Conservation (phyloP, 1,284 basidiomycete species). For the Ganoderma boninense region DNA sequence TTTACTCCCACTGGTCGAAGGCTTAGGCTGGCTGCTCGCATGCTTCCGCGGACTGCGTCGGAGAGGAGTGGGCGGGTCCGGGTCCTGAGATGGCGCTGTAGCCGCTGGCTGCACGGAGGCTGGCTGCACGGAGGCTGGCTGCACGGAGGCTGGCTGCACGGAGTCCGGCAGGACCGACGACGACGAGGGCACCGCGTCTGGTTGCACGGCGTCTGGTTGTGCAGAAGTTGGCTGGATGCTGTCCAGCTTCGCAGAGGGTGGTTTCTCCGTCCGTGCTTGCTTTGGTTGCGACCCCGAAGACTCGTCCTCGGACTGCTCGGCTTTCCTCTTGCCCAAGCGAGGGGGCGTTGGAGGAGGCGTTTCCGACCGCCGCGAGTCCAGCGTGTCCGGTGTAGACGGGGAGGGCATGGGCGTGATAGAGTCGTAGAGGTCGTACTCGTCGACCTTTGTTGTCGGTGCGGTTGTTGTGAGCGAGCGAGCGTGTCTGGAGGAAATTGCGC, state of each 20-base stretch:
- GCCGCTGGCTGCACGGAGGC: background rate
- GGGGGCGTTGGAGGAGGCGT: too few relatives aligned
- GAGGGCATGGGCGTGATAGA: background rate
- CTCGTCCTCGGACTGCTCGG: background rate
- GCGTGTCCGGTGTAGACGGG: background rate
- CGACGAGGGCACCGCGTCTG: background rate
- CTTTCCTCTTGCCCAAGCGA: background rate
- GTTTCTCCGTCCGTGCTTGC: background rate
- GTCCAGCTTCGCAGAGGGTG: too few relatives aligned
- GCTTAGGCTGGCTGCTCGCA: background rate
- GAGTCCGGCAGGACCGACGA: too few relatives aligned
- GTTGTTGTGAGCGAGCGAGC: background rate
- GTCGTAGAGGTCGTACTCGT: background rate
- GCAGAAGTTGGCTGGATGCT: background rate
- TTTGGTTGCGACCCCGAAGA: background rate
- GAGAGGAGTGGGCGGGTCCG: background rate
- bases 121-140: background rate
- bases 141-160: too few relatives aligned
- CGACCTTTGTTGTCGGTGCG: background rate
- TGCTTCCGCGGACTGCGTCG: background rate
- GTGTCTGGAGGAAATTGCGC: slow-evolving; percentile 9
- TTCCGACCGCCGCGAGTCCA: too few relatives aligned
- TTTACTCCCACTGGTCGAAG: background rate
- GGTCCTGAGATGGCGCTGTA: background rate
- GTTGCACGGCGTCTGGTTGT: background rate